Conservation (phyloP, 306 rosid genomes). For the Hylodesmum podocarpum region DNA sequence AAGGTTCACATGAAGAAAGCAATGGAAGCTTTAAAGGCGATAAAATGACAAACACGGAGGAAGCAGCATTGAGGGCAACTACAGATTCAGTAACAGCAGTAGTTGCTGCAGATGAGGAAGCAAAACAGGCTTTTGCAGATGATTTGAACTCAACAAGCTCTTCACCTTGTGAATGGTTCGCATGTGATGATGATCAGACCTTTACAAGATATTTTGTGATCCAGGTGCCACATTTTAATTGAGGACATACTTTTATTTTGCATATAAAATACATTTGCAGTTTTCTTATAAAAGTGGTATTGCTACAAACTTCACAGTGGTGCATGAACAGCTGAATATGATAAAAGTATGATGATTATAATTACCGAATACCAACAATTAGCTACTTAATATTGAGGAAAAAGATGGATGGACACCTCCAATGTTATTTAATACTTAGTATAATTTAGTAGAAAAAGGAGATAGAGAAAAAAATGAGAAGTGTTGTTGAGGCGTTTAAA, state of each 20-base stretch:
- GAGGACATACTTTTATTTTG: not conserved
- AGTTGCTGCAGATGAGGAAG: conserved; percentile 84
- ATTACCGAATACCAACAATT: not conserved
- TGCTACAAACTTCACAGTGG: not conserved
- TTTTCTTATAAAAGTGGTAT: not conserved
- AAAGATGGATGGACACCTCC: too few species aligned
- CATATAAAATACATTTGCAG: not conserved
- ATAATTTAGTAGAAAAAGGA: too few species aligned
- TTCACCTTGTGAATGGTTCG: conserved; percentile 79
- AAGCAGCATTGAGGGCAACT: conserved; percentile 58
- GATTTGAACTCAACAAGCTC: conserved; percentile 58
- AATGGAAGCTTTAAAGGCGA: not conserved
- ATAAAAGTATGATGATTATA: not conserved
- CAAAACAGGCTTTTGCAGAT: conserved; percentile 78
- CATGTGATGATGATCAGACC: conserved; percentile 65
- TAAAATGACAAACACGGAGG: conserved; percentile 45
- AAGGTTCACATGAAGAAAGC: conserved; percentile 34
- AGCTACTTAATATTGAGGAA: too few species aligned
- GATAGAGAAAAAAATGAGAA: too few species aligned
- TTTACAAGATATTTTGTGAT: conserved; percentile 64
- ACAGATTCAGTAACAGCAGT: conserved; percentile 68
- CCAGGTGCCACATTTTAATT: conserved; percentile 49
- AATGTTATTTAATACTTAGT: too few species aligned
- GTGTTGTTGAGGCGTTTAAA: too few species aligned
- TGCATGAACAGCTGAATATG: conserved; percentile 1